Conservation (phyloP, 345 rosid species). For the Camelina neglecta region DNA sequence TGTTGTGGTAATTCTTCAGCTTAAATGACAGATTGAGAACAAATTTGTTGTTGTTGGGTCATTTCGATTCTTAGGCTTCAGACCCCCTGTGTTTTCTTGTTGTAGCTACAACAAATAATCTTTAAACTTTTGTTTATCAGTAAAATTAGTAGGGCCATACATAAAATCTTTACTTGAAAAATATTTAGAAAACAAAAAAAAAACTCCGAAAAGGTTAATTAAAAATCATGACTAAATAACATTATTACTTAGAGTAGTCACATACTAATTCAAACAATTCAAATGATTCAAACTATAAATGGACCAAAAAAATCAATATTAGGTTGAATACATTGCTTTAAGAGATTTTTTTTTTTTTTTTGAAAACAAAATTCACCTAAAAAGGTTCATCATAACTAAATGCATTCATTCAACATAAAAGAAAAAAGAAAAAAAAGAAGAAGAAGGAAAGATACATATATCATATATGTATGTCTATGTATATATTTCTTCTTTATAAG, state of each 20-base stretch:
- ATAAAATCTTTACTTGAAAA: too few species aligned
- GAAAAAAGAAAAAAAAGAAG: too few species aligned
- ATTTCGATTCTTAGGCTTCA: neutral
- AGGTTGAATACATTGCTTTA: conserved; percentile 10
- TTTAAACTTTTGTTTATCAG: neutral
- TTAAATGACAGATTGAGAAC: neutral
- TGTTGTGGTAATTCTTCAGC: neutral
- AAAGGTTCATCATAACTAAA: conserved; percentile 18
- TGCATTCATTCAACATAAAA: conserved; percentile 17
- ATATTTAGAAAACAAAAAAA: too few species aligned
- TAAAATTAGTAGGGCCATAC: neutral
- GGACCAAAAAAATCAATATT: neutral
- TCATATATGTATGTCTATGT: neutral
- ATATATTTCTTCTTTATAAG: neutral
- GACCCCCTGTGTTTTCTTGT: neutral
- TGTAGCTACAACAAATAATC: neutral
- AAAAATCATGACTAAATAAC: neutral
- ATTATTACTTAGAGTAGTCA: neutral
- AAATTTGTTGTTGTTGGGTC: neutral
- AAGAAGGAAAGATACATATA: neutral
- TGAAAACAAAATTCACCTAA: conserved; percentile 5
- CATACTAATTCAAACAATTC: neutral
- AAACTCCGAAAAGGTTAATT: neutral
- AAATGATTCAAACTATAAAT: neutral
- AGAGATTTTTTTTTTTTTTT: neutral